Conservation (phyloP, 208 protist species). For the Polymyxa betae region DNA sequence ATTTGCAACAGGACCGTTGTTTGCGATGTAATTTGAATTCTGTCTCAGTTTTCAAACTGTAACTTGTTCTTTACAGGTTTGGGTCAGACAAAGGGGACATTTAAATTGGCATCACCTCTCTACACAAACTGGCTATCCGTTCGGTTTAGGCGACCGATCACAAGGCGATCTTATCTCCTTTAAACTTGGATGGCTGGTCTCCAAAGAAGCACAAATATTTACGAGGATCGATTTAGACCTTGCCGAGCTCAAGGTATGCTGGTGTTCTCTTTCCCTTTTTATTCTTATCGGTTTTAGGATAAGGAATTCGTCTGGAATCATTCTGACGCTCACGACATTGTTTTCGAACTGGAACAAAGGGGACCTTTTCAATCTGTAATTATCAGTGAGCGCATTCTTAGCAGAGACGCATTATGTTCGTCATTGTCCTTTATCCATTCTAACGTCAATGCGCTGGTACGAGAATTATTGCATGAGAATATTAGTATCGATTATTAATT, state of each 20-base stretch:
- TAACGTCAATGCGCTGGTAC: neutral
- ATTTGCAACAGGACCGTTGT: neutral
- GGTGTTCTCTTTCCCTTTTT: neutral
- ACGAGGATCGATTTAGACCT: neutral
- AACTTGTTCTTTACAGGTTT: neutral
- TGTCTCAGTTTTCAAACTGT: neutral
- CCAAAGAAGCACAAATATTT: neutral
- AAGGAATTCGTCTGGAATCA: neutral
- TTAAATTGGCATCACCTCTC: neutral
- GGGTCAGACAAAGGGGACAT: neutral
- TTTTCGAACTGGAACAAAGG: neutral
- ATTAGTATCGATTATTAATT: neutral
- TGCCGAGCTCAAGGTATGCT: neutral
- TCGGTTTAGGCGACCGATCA: neutral
- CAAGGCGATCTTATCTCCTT: neutral
- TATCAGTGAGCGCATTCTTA: no score
- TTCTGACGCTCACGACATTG: neutral
- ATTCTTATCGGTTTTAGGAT: neutral
- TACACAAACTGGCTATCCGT: neutral
- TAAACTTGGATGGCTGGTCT: neutral
- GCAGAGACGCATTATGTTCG: no score
- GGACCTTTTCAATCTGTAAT: neutral
- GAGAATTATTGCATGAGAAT: neutral
- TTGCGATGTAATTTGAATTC: neutral
- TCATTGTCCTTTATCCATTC: no score